These are phyloP conservation scores for Trametes cinnabarina DNA, from an alignment of 768 basidiomycete species.

Conservation along the genomic window DNA sequence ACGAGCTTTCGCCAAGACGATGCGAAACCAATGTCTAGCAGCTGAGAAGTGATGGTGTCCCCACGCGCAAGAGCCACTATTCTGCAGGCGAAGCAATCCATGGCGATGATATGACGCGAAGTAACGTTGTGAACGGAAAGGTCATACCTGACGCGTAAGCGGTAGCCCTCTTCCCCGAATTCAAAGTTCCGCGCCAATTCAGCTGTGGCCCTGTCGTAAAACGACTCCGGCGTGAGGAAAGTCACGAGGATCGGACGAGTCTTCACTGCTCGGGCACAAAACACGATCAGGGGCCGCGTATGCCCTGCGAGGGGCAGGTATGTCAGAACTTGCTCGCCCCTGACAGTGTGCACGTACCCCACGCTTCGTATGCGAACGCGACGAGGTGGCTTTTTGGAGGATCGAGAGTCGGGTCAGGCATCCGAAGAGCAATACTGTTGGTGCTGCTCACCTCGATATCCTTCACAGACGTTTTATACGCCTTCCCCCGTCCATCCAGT, in stretches of 20 bases:
- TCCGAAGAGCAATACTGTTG: no score
- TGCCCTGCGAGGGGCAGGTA: not conserved
- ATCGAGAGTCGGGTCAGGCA: no score
- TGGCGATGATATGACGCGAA: no score
- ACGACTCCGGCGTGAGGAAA: not conserved
- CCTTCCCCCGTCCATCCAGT: no score
- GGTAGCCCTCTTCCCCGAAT: not conserved
- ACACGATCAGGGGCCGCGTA: not conserved
- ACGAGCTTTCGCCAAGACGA: slow-evolving; percentile 10
- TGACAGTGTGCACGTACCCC: not conserved
- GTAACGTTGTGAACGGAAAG: no score
- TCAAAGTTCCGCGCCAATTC: slow-evolving; percentile 14
- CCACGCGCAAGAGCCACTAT: slow-evolving; percentile 1
- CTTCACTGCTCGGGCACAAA: not conserved
- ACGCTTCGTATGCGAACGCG: slow-evolving; percentile 3
- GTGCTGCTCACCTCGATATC: no score
- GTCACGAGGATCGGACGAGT: not conserved
- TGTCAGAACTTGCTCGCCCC: no score
- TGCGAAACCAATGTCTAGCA: slow-evolving; percentile 1
- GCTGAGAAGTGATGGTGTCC: not conserved
- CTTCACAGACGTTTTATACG: no score
- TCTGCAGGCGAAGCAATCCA: no score
- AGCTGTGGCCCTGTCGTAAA: not conserved
- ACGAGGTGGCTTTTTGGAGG: not conserved
- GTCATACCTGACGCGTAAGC: not conserved